Evolutionary conservation across 2,329 filamentous ascomycete species (phyloP).

Genomic region (Westerdykella ornata): DNA sequence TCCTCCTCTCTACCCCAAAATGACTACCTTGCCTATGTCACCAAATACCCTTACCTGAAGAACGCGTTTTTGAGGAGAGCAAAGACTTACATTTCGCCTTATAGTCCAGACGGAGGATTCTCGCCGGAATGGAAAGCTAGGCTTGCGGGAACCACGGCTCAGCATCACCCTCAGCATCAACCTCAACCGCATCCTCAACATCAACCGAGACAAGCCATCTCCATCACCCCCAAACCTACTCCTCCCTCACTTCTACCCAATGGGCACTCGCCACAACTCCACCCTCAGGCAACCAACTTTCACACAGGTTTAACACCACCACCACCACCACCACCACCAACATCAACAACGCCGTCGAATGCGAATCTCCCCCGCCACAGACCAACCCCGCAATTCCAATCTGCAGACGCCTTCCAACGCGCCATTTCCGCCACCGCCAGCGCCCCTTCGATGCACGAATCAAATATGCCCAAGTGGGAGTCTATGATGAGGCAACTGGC

Average conservation of each 20-base stretch:
- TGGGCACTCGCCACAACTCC: background rate
- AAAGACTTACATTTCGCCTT: constrained; percentile 44
- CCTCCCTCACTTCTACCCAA: background rate
- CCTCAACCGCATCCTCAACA: background rate
- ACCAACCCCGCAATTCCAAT: constrained; percentile 39
- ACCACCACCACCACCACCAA: constrained; percentile 1
- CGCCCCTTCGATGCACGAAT: constrained; percentile 8
- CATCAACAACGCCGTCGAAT: constrained; percentile 1
- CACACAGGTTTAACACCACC: no score
- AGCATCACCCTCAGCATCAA: background rate
- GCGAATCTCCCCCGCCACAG: constrained; percentile 1
- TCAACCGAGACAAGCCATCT: background rate
- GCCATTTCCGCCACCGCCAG: constrained; percentile 28
- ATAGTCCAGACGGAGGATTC: constrained; percentile 40
- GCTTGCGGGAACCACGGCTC: background rate
- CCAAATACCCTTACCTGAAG: constrained; percentile 42
- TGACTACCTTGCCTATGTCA: constrained; percentile 40
- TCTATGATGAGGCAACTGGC: constrained; percentile 30
- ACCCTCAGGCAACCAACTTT: background rate
- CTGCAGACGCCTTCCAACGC: constrained; percentile 40
- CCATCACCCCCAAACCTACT: constrained; percentile 7
- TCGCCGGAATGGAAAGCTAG: constrained; percentile 37
- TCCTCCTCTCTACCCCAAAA: constrained; percentile 23
- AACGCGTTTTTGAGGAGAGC: constrained; percentile 42
- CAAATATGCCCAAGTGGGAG: constrained; percentile 27